Evolutionary conservation across 495 filamentous ascomycete genomes (phyloP).

Genomic region (Trichoderma parareesei): DNA sequence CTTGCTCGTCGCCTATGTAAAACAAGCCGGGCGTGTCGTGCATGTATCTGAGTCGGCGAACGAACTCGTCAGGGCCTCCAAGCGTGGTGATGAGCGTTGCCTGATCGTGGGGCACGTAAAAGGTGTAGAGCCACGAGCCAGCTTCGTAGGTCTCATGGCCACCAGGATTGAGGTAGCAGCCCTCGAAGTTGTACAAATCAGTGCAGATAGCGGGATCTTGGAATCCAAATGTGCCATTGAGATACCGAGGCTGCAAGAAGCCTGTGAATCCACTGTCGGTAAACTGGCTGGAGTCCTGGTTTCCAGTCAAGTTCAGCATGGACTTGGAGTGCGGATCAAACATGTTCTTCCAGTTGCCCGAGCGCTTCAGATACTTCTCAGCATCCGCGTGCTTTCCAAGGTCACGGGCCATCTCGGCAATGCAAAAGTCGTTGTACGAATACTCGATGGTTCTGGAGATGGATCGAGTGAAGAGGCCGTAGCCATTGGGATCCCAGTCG

Average conservation of each 20-base stretch:
- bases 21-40: slow-evolving; percentile 47
- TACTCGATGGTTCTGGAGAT: slow-evolving; percentile 64
- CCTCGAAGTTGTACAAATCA: slow-evolving; percentile 3
- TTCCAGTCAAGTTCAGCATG: slow-evolving; percentile 15
- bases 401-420: slow-evolving; percentile 52
- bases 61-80: slow-evolving; percentile 47
- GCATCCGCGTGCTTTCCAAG: slow-evolving; percentile 46
- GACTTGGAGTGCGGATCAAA: slow-evolving; percentile 57
- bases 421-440: slow-evolving; percentile 64
- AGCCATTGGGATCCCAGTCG: slow-evolving; percentile 53
- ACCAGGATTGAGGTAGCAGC: slow-evolving; percentile 5
- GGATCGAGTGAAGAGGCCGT: slow-evolving; percentile 56
- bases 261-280: slow-evolving; percentile 55
- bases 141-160: slow-evolving; percentile 8
- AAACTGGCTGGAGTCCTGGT: slow-evolving; percentile 34
- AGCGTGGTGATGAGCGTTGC: slow-evolving; percentile 46
- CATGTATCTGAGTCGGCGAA: slow-evolving; percentile 50
- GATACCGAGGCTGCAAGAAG: slow-evolving; percentile 59
- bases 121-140: slow-evolving; percentile 8
- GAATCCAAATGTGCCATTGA: slow-evolving; percentile 60
- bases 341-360: slow-evolving; percentile 61
- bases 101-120: slow-evolving; percentile 55
- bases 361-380: slow-evolving; percentile 54
- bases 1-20: slow-evolving; percentile 60
- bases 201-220: slow-evolving; percentile 63